These are phyloP conservation scores for Colletotrichum sp. DNA, from an alignment of 2,329 filamentous ascomycete genomes.

Conservation along the genomic window DNA sequence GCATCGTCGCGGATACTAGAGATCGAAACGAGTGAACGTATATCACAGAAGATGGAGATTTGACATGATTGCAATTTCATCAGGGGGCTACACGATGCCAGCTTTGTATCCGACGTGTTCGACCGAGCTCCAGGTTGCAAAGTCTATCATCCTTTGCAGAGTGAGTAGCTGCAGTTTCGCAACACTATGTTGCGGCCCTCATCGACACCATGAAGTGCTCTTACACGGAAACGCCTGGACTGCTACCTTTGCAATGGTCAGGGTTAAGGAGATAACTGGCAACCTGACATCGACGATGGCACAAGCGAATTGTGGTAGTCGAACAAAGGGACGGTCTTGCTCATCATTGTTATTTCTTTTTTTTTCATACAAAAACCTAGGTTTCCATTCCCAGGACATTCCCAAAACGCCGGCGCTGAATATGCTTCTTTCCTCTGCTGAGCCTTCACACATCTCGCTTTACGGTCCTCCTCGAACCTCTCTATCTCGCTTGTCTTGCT, in stretches of 20 bases:
- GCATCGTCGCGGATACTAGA: neutral
- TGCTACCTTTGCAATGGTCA: neutral
- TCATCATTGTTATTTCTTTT: neutral
- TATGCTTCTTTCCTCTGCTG: slow-evolving; percentile 11
- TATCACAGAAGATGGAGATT: neutral
- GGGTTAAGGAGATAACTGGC: neutral
- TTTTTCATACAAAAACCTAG: neutral
- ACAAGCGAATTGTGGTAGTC: neutral
- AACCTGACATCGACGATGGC: neutral
- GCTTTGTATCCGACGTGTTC: too few species aligned
- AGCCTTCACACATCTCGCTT: neutral
- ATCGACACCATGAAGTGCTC: neutral
- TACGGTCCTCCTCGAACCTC: neutral
- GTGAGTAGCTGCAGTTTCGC: neutral
- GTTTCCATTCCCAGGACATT: neutral
- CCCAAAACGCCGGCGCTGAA: slow-evolving; percentile 1
- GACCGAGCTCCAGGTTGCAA: neutral
- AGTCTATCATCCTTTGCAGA: neutral
- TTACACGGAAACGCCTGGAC: neutral
- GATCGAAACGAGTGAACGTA: neutral
- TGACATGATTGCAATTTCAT: neutral
- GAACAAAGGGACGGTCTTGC: neutral
- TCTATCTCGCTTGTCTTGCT: neutral
- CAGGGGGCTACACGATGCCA: neutral
- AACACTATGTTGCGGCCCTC: neutral